Evolutionary conservation across 495 filamentous ascomycete species (phyloP).

Genomic region (Clavariopsis aquatica): DNA sequence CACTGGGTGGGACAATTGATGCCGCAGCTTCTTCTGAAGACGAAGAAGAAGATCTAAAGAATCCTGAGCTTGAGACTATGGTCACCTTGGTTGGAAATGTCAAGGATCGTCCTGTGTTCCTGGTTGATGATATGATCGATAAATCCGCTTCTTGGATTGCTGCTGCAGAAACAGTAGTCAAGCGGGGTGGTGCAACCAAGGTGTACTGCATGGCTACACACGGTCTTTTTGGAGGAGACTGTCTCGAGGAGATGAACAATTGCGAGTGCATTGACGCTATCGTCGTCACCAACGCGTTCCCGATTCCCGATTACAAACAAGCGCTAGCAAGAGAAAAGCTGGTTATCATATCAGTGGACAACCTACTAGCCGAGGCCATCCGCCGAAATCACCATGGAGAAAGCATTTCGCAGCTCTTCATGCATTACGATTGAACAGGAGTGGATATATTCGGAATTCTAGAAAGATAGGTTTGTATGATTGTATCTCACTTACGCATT

Average conservation of each 20-base stretch:
- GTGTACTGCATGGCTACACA: constrained; percentile 98
- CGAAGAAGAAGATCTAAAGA: constrained; percentile 74
- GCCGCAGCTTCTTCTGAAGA: constrained; percentile 80
- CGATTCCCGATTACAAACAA: constrained; percentile 71
- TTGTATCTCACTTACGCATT: background rate
- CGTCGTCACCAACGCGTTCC: constrained; percentile 95
- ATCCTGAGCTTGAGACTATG: constrained; percentile 81
- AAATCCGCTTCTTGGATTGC: constrained; percentile 96
- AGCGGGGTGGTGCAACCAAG: constrained; percentile 84
- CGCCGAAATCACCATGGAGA: constrained; percentile 90
- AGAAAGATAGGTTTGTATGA: background rate
- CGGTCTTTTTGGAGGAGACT: constrained; percentile 87
- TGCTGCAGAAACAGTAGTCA: constrained; percentile 95
- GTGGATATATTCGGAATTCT: background rate
- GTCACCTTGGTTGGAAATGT: constrained; percentile 96
- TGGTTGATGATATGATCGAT: constrained; percentile 99
- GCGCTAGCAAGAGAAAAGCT: constrained; percentile 72
- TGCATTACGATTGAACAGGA: constrained; percentile 39
- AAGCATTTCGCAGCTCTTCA: constrained; percentile 53
- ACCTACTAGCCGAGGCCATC: constrained; percentile 86
- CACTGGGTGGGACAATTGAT: constrained; percentile 80
- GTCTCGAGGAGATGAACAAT: constrained; percentile 83
- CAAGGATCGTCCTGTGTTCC: constrained; percentile 77
- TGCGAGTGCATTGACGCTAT: constrained; percentile 92
- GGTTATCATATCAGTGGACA: constrained; percentile 83